Conservation (phyloP, 768 basidiomycete genomes). For the Leccinum boreale region DNA sequence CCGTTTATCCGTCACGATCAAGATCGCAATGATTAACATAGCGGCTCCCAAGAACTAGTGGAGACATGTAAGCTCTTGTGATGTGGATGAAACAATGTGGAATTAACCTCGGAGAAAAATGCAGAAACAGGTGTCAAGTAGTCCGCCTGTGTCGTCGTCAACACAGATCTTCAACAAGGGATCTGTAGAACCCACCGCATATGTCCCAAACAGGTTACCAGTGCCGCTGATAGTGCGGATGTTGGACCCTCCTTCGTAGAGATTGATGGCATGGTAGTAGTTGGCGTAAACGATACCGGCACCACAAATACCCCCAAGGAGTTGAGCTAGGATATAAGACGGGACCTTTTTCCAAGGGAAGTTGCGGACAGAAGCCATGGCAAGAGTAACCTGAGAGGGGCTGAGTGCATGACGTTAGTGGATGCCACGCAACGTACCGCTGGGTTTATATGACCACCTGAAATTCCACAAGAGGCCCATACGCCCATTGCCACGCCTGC, state of each 20-base stretch:
- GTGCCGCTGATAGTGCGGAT: slow-evolving; percentile 58
- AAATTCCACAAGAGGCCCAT: slow-evolving; percentile 63
- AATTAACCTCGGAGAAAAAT: slow-evolving; percentile 45
- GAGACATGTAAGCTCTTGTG: neutral
- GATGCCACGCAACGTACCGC: slow-evolving; percentile 40
- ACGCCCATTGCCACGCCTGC: slow-evolving; percentile 60
- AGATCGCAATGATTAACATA: slow-evolving; percentile 51
- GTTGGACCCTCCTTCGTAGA: slow-evolving; percentile 53
- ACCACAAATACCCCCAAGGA: slow-evolving; percentile 59
- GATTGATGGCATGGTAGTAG: slow-evolving; percentile 64
- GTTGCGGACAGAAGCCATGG: slow-evolving; percentile 61
- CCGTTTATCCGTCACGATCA: slow-evolving; percentile 50
- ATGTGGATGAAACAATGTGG: neutral
- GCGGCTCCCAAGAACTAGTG: slow-evolving; percentile 52
- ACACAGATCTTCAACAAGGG: neutral
- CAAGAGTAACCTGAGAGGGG: slow-evolving; percentile 59
- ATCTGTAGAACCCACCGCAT: slow-evolving; percentile 41
- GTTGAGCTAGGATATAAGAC: slow-evolving; percentile 58
- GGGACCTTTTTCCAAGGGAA: slow-evolving; percentile 86
- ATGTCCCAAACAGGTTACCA: slow-evolving; percentile 58
- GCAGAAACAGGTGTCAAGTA: slow-evolving; percentile 43
- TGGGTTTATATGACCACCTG: slow-evolving; percentile 76
- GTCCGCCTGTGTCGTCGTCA: slow-evolving; percentile 29
- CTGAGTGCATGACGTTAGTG: neutral
- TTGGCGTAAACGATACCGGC: slow-evolving; percentile 58